Base-by-base conservation (phyloP, 164 flowering plant genomes). In the Echeveria elegans region DNA sequence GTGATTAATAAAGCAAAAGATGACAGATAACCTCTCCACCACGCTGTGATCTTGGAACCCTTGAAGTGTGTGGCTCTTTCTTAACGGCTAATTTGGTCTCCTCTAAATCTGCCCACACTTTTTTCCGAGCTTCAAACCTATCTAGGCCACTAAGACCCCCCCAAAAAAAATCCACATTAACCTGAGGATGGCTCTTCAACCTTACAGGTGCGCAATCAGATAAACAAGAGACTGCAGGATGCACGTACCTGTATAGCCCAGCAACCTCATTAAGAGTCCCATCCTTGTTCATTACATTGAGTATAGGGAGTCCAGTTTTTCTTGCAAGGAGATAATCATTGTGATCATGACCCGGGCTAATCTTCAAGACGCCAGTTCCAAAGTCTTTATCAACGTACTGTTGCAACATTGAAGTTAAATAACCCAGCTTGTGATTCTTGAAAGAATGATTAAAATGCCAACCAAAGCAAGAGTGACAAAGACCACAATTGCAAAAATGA, bases 341-440 rank as follows among this genome's bases (percentile, higher is more conserved):
- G 71, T 90, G 97, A 86, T 94, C 98, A 85, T 90, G 98, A 14
- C 97, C 98, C 63, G 98, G 98, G 79, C 96, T 94, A 80, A 94
- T 89, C 85, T 94, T 90, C 81, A 94, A 68, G 29, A 89, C 97
- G 66, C 98, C 98, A 78, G 98, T 94, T 58, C 98, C 98, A 79
- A 94, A 94, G 32, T 89, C 97, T 76, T 81, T 89, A 75, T 94
- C 98, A 40, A 94, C 98, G 80, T 83, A 78, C 97, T 90, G 87
- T 73, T 70, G 73, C 52, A 76, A 18, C 19, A 11, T 3, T 12
- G 4, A 8, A 58, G 61, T 56, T 56, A 26, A 3, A 45, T 47
- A 65, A 66, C 64, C 14, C 18, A 11, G 30, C 34, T 14, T 16
- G 34, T 29, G 36, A 60, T 10, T 24, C 28, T 30, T 28, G 37